Evolutionary conservation across 495 filamentous ascomycete genomes (phyloP), one percentile per base, ranked within the genome.

Genomic region (Tuber brumale): DNA sequence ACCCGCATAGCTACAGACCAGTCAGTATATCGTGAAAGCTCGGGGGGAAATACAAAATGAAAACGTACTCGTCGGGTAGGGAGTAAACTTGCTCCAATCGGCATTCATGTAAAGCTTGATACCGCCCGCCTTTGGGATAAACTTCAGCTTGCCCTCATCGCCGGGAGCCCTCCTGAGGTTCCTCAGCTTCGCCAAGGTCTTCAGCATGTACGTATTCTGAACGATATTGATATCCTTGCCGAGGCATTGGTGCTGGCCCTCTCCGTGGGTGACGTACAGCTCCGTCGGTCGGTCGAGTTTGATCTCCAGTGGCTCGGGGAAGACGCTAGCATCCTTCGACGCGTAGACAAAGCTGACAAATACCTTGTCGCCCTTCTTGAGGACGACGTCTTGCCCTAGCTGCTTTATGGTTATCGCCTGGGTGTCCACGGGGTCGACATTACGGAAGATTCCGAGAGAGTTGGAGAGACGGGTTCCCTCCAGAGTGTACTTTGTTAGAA

Each of bases 381-480:
- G 69, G 19, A 71, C 31, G 31, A 80, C 51, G 16, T 46, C 74
- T 6, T 27, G 23, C 3, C 46, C 71, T 5, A 10, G 46, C 66
- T 79, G 43, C 23, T 46, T 42, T 37, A 79, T n/a, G 16, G 18
- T 72, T n/a, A 79, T 42, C 3, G 70, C 44, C 12, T 72, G 31
- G 43, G 72, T 39, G 43, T 77, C 27, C 1, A 12, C 74, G 27
- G 76, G 79, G 16, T 71, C 71, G 23, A 78, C 76, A 18, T 69
- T 44, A 27, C 79, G 75, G 46, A 81, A 66, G 5, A 81, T 70
- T 23, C 75, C 79, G 23, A 78, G 45, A 7, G 79, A 78, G 72
- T 81, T 81, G 35, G 79, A 78, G n/a, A 82, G 71, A 69, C 80
- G 79, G 12, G 48, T 27, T 5, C 79, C 79, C 43, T 82, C 80